A percentile compares a stretch with the other conserved stretches of the same genome.
phyloP scores from a whole-genome alignment of 306 rosid genomes.

The Prunus salicina region DNA sequence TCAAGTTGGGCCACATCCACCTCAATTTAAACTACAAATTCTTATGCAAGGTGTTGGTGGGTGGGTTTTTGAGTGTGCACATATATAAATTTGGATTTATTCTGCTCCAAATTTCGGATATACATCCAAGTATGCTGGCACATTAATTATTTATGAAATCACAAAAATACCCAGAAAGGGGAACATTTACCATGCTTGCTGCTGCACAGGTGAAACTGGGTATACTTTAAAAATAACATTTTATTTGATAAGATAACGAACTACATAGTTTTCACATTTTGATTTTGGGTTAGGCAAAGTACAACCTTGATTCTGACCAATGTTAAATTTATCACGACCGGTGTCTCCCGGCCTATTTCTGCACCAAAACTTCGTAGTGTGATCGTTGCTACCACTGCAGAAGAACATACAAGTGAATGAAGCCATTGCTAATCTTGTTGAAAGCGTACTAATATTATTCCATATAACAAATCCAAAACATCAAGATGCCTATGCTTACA shows the following conservation, averaged over 20 bases:
- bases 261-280: background rate
- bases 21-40: conserved; percentile 2
- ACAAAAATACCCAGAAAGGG: background rate
- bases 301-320: conserved; percentile 64
- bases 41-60: background rate
- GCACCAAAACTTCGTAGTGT: conserved; percentile 96
- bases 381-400: conserved; percentile 99
- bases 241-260: background rate
- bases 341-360: conserved; percentile 97
- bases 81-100: too few relatives aligned
- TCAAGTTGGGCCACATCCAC: background rate
- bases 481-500: background rate
- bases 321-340: conserved; percentile 72
- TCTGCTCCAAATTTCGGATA: background rate
- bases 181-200: background rate
- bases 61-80: background rate
- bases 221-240: background rate
- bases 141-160: background rate
- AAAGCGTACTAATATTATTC: background rate
- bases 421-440: background rate
- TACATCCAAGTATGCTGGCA: background rate
- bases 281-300: background rate
- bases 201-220: background rate
- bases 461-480: background rate
- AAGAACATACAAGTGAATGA: conserved; percentile 21